Base-by-base conservation (phyloP, 495 filamentous ascomycete genomes). In the Choiromyces venosus region DNA sequence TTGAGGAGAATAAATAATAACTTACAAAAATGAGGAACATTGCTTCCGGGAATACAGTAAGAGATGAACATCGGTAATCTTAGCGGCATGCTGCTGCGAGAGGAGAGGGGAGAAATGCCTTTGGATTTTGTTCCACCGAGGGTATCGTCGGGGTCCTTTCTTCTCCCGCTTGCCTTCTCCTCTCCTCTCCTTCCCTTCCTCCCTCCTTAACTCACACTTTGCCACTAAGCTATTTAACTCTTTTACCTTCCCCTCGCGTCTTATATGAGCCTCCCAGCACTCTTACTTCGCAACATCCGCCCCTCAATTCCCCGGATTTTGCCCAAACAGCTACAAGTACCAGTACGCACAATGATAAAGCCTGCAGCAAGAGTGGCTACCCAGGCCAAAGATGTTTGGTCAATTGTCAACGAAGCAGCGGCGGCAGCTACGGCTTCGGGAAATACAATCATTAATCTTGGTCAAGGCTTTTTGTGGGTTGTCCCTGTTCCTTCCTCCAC, bases 391-490 rank as follows among this genome's bases (percentile, higher is more conserved):
- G 94, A 99, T 91, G 94, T 99, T 65, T 99, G 94, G 94, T 90
- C 91, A 52, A 96, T 97, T 82, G 89, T 99, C 85, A 99, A 99
- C 78, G 95, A 98, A 86, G 95, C 92, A 0, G 87, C 87, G 0
- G 86, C 86, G 1, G 89, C 89, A 0, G 87, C 87, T 8, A 91
- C 91, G 9, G 97, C 93, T 14, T 92, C 94, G 10, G 89, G 91
- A 66, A 93, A 96, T 81, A 93, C 93, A 72, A 94, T 97, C 77
- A 89, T 96, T 74, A 97, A 96, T 83, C 93, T 97, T 90, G 93
- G 93, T 68, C 93, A 97, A 83, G 93, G 93, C n/a, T 96, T 96
- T 86, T 96, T 95, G 86, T 88, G 78, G 81, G 86, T 82, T 33
- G 75, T 82, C 42, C 68, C 64, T 65, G 8, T 18, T 18, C 37